Evolutionary conservation across 106 monocot species (phyloP), one percentile per base, ranked within the genome.

Genomic region (Xerophyta viscosa): DNA sequence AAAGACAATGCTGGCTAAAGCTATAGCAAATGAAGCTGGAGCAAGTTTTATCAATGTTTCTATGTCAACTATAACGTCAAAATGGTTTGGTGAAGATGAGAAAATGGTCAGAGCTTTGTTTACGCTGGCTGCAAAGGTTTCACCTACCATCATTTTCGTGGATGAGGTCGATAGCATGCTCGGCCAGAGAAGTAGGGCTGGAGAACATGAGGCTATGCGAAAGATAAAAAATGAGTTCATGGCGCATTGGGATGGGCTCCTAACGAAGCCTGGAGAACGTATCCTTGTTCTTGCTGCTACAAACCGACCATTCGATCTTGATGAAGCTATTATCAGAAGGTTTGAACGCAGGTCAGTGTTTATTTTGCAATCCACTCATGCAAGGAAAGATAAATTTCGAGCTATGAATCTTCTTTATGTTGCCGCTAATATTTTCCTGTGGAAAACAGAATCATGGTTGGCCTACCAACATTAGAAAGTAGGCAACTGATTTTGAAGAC

Each of bases 241-340:
- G n/a, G n/a, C n/a, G n/a, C 60, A 47, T 20, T 60, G 60, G 60
- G 60, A 60, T 60, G 60, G 60, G 18, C 60, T 60, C 26, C 20
- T 60, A 29, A 60, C 60, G 15, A 60, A 60, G 21, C 17, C 60
- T 46, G 46, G 30, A 6, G 60, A 60, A 19, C 27, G 60, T 30
- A 48, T 60, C 19, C 60, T 60, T 31, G 60, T 60, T 47, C 60
- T 60, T 47, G 60, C 60, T 30, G 60, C 60, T 12, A 60, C 60
- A 29, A 60, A 60, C 46, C 28, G 46, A 47, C 60, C 60, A 12
- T 60, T 60, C 31, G 46, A 60, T 22, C 60, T 60, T 21, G 60
- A 60, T 60, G 60, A 60, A 60, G 60, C 60, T 46, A 47, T 47
- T 15, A 60, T 60, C n/a, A 46, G 60, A 21, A 60, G 60, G 47